Evolutionary conservation across 2,329 filamentous ascomycete species (phyloP).

Genomic region (Ilyonectria mors-panacis): DNA sequence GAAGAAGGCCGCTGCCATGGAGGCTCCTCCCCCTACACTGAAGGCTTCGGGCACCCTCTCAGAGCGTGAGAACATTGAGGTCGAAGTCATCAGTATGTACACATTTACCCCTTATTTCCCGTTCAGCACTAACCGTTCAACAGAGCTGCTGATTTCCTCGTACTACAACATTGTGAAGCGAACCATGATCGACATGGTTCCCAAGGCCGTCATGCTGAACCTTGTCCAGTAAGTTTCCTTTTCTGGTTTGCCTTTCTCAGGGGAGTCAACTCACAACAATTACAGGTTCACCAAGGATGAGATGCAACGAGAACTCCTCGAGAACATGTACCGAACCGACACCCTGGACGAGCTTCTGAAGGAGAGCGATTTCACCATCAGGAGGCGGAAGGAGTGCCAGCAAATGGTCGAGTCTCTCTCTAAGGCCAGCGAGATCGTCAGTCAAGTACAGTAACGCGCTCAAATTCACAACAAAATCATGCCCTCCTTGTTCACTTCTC

Average conservation of each 20-base stretch:
- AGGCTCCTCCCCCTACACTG: slow-evolving; percentile 90
- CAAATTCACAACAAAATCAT: slow-evolving; percentile 14
- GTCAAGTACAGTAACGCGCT: slow-evolving; percentile 73
- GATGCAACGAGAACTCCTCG: slow-evolving; percentile 97
- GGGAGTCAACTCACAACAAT: slow-evolving; percentile 37
- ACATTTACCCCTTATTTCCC: neutral
- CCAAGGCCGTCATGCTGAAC: slow-evolving; percentile 98
- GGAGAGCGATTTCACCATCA: slow-evolving; percentile 97
- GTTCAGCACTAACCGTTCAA: slow-evolving; percentile 31
- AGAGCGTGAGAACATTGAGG: slow-evolving; percentile 94
- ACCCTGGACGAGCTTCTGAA: slow-evolving; percentile 95
- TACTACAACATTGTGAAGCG: slow-evolving; percentile 99
- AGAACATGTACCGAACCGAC: slow-evolving; percentile 95
- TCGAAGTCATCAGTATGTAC: slow-evolving; percentile 94
- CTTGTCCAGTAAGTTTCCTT: slow-evolving; percentile 85
- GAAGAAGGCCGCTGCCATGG: slow-evolving; percentile 99
- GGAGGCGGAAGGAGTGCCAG: slow-evolving; percentile 96
- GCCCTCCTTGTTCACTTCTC: slow-evolving; percentile 31
- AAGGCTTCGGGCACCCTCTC: slow-evolving; percentile 95
- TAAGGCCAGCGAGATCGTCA: slow-evolving; percentile 96
- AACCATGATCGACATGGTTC: slow-evolving; percentile 99
- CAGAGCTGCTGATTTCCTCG: slow-evolving; percentile 93
- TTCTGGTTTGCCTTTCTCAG: neutral
- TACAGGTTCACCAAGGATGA: slow-evolving; percentile 92
- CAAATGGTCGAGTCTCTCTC: slow-evolving; percentile 97